Base-by-base conservation (phyloP, 495 filamentous ascomycete genomes). In the Penicillium fimorum region DNA sequence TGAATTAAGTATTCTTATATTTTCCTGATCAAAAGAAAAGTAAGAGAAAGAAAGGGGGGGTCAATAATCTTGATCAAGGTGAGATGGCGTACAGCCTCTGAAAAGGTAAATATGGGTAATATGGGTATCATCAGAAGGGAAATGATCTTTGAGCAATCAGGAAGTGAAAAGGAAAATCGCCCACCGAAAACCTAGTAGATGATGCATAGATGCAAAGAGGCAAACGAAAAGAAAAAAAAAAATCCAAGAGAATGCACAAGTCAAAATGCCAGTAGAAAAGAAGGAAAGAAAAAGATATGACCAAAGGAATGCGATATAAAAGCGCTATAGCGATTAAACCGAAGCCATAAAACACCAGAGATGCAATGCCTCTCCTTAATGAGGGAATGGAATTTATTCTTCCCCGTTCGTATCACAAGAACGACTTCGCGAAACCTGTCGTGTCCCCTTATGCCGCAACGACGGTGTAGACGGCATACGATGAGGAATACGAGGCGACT, bases 391-490 rank as follows among this genome's bases (percentile, higher is more conserved):
- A 43, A 37, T 46, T 61, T 20, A 72, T 46, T 63, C 63, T 45
- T 66, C 61, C 12, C 54, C 65, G 50, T 61, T 66, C 6, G 60
- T 64, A 59, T 72, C 70, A 42, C 64, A 60, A 27, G 74, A 75
- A 32, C 61, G 68, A 55, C 68, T 68, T 25, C 68, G 59, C 2
- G 65, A 70, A 29, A 65, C 61, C 27, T 62, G 56, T 2, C 66
- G 57, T 25, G 60, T 42, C 5, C 59, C 58, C n/a, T 60, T 70
- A 30, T 68, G 62, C 2, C 71, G 63, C 3, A 76, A 41, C 2
- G 67, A 66, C 3, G 74, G 73, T 11, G 70, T 73, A 13, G 76
- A 79, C 8, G 74, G 72, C 53, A 67, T 53, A n/a, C 67, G 72
- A 37, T 66, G 68, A 25, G 68, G 64, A 40, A 61, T 43, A 45